Conservation (phyloP, 148 eudicot species). For the Amaranthus palmeri region DNA sequence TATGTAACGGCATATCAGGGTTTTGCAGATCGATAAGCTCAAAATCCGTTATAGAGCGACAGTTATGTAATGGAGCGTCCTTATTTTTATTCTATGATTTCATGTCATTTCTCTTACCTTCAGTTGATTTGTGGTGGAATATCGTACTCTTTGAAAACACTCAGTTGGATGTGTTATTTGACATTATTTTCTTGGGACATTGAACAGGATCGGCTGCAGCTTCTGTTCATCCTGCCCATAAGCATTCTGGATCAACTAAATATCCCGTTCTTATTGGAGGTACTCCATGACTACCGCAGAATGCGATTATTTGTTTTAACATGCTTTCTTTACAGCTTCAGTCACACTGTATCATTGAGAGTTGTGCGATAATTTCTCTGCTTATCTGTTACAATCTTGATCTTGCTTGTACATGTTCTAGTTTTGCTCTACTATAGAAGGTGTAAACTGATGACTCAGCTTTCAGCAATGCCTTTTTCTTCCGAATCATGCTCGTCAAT, state of each 20-base stretch:
- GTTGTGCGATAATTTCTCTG: neutral
- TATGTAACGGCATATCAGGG: too few species aligned
- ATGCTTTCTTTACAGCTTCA: neutral
- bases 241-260: conserved; percentile 30
- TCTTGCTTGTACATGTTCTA: neutral
- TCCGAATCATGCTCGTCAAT: neutral
- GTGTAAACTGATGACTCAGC: too few species aligned
- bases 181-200: conserved; percentile 9
- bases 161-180: neutral
- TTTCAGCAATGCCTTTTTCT: neutral
- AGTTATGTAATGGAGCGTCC: too few species aligned
- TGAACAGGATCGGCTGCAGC: conserved; percentile 38
- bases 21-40: too few species aligned
- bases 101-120: too few species aligned
- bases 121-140: neutral
- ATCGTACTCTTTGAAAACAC: neutral
- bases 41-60: too few species aligned
- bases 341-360: too few species aligned
- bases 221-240: conserved; percentile 25
- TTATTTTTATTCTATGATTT: too few species aligned
- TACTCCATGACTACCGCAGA: conserved; percentile 20
- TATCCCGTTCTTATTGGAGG: conserved; percentile 70
- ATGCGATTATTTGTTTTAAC: neutral
- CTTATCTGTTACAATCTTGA: neutral
- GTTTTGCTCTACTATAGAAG: neutral